Percentiles rank a stretch among this genome's conserved stretches.
Conservation (phyloP, 257 asterid genomes). For the Ilex asprella region DNA sequence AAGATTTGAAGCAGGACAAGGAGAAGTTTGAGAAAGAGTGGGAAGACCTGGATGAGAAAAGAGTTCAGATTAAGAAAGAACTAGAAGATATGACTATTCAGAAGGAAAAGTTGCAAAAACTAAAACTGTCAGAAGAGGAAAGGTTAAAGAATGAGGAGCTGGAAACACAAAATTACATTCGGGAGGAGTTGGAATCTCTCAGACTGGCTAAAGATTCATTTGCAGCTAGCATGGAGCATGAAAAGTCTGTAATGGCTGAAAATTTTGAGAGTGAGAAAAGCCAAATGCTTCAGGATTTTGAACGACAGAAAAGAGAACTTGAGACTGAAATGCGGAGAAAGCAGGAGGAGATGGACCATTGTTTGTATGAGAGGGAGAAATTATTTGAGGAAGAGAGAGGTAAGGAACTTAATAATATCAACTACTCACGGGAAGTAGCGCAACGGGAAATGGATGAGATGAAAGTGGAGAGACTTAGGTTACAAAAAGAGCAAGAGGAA, state of each 20-base stretch:
- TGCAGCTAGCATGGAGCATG: slow-evolving; percentile 75
- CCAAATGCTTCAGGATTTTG: slow-evolving; percentile 59
- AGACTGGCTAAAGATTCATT: slow-evolving; percentile 65
- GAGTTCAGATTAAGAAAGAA: slow-evolving; percentile 58
- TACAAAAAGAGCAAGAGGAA: slow-evolving; percentile 70
- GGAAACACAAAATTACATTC: slow-evolving; percentile 55
- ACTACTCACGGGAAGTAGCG: slow-evolving; percentile 62
- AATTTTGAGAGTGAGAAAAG: slow-evolving; percentile 45
- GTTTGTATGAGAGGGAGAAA: slow-evolving; percentile 47
- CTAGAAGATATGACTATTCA: slow-evolving; percentile 47
- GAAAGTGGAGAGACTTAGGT: slow-evolving; percentile 48
- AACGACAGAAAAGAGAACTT: slow-evolving; percentile 61
- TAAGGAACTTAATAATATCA: slow-evolving; percentile 51
- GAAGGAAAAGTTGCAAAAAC: slow-evolving; percentile 46
- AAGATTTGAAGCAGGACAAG: slow-evolving; percentile 75
- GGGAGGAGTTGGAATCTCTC: slow-evolving; percentile 73
- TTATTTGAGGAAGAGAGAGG: slow-evolving; percentile 61
- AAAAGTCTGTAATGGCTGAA: slow-evolving; percentile 55
- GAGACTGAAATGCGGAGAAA: slow-evolving; percentile 52
- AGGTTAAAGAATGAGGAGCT: slow-evolving; percentile 61
- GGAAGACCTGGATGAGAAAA: slow-evolving; percentile 83
- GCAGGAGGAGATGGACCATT: slow-evolving; percentile 72
- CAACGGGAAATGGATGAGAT: slow-evolving; percentile 83
- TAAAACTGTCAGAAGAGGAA: slow-evolving; percentile 56
- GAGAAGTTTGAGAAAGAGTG: slow-evolving; percentile 90